Evolutionary conservation across 306 rosid species (phyloP), one percentile per base, ranked within the genome.

Genomic region (Morella rubra): DNA sequence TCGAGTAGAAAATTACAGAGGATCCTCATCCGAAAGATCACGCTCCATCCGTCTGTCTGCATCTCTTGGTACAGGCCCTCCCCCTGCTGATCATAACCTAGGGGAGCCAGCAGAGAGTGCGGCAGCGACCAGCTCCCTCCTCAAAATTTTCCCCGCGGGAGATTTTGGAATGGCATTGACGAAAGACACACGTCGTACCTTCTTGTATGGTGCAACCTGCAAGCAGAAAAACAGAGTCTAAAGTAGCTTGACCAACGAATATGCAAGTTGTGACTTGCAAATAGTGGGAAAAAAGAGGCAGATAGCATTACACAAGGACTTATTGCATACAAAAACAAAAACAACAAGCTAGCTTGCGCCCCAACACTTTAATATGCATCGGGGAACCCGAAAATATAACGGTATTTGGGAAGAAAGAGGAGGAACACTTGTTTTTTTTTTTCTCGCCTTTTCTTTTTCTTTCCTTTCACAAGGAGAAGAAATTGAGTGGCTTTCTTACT

Each of bases 171-270:
- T 89, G 1, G 92, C 50, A 73, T 87, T 85, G 44, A 88, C 73
- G 79, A 92, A 92, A 11, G 90, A 81, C 7, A 95, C 93, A 2
- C 90, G 88, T 2, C 97, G 82, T 37, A 95, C 85, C 84, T 95
- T 95, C 88, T 95, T 95, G 93, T 95, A 92, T 1, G 97, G 96
- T 5, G 99, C 79, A 58, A 95, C 99, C 99, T 95, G 84, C 74
- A 81, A 81, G 1, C 81, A 64, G 20, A 32, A 60, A 8, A 13
- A 11, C 73, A 64, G 52, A 49, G 4, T 12, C 4, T 9, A 9
- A 11, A 49, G 13, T 45, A 13, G 13, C 3, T 13, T 45, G 20
- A 58, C 71, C 51, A 60, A 46, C 71, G 42, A 15, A 7, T 40
- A 8, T 41, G 47, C 22, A 64, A 64, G 10, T 7, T 64, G 22